These are phyloP conservation scores for Morella rubra DNA, from an alignment of 306 rosid species.

Conservation along the genomic window DNA sequence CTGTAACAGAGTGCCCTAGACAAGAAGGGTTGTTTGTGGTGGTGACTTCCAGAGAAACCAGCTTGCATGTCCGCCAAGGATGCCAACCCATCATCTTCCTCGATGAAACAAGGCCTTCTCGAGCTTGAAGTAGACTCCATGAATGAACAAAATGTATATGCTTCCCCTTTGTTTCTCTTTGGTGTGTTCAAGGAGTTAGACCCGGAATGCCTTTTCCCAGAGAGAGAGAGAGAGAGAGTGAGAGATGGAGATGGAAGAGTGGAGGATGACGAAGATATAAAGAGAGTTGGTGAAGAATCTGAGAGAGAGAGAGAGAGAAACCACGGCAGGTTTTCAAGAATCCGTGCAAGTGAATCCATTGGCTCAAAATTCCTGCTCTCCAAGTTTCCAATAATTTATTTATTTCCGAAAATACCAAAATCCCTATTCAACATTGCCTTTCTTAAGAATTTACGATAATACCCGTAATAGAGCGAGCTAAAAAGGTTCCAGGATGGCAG, in stretches of 20 bases:
- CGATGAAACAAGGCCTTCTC: slow-evolving; percentile 59
- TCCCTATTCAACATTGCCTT: neutral
- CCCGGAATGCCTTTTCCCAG: neutral
- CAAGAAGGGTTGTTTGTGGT: slow-evolving; percentile 32
- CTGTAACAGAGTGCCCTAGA: slow-evolving; percentile 52
- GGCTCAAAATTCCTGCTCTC: slow-evolving; percentile 50
- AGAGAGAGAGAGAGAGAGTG: slow-evolving; percentile 7
- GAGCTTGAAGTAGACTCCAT: slow-evolving; percentile 43
- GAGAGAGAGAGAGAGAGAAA: slow-evolving; percentile 28
- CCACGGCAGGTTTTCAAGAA: slow-evolving; percentile 44
- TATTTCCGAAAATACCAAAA: neutral
- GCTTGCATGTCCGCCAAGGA: slow-evolving; percentile 54
- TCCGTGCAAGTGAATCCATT: slow-evolving; percentile 64
- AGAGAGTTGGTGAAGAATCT: slow-evolving; percentile 44
- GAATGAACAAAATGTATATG: neutral
- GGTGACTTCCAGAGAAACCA: slow-evolving; percentile 50
- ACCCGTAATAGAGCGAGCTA: no score
- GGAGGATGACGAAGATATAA: slow-evolving; percentile 25
- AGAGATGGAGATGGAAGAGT: neutral
- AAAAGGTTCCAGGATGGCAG: slow-evolving; percentile 5
- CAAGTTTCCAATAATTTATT: neutral
- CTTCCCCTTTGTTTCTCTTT: neutral
- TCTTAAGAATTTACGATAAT: no score
- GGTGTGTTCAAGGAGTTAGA: neutral
- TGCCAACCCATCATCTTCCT: slow-evolving; percentile 54